Evolutionary conservation across 352 stramenopile genomes (phyloP).

Genomic region (Phytophthora cactorum): DNA sequence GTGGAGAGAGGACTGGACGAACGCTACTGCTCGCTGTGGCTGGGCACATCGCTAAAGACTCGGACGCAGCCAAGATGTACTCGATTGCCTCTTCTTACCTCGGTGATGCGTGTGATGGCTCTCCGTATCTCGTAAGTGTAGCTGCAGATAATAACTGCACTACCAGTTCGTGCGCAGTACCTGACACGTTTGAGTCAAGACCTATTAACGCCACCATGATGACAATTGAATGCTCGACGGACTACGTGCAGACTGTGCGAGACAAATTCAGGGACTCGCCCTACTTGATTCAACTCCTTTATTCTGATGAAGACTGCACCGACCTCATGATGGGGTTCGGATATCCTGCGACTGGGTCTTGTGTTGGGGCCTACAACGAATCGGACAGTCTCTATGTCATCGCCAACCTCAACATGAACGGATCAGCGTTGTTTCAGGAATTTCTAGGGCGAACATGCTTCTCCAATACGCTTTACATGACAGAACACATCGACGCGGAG

Average conservation of each 20-base stretch:
- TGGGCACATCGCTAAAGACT: background rate
- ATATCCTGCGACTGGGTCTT: slow-evolving; percentile 13
- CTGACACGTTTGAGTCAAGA: background rate
- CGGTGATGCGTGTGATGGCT: slow-evolving; percentile 15
- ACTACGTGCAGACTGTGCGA: slow-evolving; percentile 11
- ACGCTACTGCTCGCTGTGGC: background rate
- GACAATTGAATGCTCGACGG: slow-evolving; percentile 11
- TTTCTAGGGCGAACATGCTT: slow-evolving; percentile 7
- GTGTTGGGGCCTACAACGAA: slow-evolving; percentile 25
- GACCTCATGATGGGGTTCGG: slow-evolving; percentile 1
- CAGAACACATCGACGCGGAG: slow-evolving; percentile 1
- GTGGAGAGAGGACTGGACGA: background rate
- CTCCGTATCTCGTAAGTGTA: slow-evolving; percentile 6
- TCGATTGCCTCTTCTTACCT: slow-evolving; percentile 13
- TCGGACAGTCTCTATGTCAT: slow-evolving; percentile 12
- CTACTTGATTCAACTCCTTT: slow-evolving; percentile 15
- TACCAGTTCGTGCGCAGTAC: background rate
- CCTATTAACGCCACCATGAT: slow-evolving; percentile 10
- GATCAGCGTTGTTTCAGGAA: slow-evolving; percentile 15
- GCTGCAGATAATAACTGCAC: slow-evolving; percentile 9
- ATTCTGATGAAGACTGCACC: slow-evolving; percentile 11
- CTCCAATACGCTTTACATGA: background rate
- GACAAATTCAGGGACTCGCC: slow-evolving; percentile 18
- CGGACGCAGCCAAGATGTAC: slow-evolving; percentile 4
- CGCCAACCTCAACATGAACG: slow-evolving; percentile 12